These are phyloP conservation scores for Candida insectalens DNA, from an alignment of 805 yeast species.

Conservation along the genomic window DNA sequence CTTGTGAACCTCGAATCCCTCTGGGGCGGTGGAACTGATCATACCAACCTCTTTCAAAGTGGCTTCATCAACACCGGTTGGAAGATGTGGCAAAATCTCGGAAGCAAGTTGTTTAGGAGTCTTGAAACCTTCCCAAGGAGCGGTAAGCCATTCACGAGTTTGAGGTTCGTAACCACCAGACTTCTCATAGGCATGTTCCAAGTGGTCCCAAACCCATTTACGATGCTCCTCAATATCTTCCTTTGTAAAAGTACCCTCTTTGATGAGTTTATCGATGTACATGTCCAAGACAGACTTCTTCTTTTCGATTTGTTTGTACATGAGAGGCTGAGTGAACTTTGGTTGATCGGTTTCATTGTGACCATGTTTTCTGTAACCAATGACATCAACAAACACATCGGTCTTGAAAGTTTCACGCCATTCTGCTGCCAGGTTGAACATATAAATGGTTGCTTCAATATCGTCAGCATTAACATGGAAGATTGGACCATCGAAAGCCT, in stretches of 20 bases:
- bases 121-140: conserved; percentile 99
- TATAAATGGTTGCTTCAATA: conserved; percentile 83
- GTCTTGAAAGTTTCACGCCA: conserved; percentile 97
- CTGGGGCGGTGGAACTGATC: conserved; percentile 76
- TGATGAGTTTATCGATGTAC: conserved; percentile 69
- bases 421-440: conserved; percentile 95
- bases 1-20: conserved; percentile 81
- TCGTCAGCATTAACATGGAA: conserved; percentile 99
- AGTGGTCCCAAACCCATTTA: conserved; percentile 93
- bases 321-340: conserved; percentile 94
- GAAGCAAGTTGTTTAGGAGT: conserved; percentile 95
- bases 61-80: conserved; percentile 77
- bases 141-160: conserved; percentile 94
- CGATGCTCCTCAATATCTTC: conserved; percentile 93
- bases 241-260: conserved; percentile 82
- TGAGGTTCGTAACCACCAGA: conserved; percentile 87
- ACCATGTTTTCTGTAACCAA: conserved; percentile 97
- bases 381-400: conserved; percentile 93
- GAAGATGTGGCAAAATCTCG: conserved; percentile 90
- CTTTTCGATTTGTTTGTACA: conserved; percentile 86
- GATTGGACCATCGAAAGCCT: conserved; percentile 93
- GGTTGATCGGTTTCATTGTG: conserved; percentile 99
- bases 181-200: conserved; percentile 83
- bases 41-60: conserved; percentile 71
- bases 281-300: conserved; percentile 84